Conservation (phyloP, 257 asterid genomes). For the Jaltomata sinuosa region DNA sequence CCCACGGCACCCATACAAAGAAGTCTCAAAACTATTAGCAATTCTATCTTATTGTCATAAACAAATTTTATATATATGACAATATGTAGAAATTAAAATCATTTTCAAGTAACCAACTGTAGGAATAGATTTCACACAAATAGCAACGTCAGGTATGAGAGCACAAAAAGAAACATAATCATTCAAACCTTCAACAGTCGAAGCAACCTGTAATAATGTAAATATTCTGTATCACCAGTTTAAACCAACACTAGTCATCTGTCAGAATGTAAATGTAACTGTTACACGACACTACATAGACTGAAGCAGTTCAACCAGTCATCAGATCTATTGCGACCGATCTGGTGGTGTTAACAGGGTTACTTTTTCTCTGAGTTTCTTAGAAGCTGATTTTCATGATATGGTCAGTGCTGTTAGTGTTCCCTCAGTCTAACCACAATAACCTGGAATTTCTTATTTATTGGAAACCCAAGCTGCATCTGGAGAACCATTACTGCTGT, state of each 20-base stretch:
- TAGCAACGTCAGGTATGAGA: background rate
- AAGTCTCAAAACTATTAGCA: background rate
- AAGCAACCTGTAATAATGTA: background rate
- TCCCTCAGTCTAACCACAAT: background rate
- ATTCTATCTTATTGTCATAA: background rate
- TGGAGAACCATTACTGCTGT: slow-evolving; percentile 2
- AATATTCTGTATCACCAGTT: background rate
- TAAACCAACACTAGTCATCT: background rate
- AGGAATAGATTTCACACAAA: background rate
- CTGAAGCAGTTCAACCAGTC: background rate
- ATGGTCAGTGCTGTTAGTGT: background rate
- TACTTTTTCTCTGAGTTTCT: background rate
- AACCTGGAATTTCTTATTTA: background rate
- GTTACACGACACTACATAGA: background rate
- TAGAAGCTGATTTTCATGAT: background rate
- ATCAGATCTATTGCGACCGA: background rate
- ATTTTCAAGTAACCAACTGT: background rate
- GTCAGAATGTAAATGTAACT: background rate
- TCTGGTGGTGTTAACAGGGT: background rate
- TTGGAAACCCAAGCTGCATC: slow-evolving; percentile 15
- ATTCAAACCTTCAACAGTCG: background rate
- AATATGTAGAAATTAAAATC: background rate
- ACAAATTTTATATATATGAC: background rate
- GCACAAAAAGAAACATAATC: background rate
- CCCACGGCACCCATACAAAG: background rate